Evolutionary conservation across 2,329 filamentous ascomycete genomes (phyloP).

Genomic region (Fusarium sp.): DNA sequence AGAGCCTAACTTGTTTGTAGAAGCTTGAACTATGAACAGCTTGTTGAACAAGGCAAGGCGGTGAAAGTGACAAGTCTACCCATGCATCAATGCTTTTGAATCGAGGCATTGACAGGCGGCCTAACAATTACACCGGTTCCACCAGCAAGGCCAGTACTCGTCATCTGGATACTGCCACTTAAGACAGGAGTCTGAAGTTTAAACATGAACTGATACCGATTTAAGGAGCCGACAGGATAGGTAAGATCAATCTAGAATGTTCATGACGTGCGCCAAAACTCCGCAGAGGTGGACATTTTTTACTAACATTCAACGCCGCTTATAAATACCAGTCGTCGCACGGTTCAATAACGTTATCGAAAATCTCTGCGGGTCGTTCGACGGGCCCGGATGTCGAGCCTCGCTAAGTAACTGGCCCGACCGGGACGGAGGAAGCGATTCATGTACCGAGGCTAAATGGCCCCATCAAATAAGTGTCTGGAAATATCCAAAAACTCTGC

Average conservation of each 20-base stretch:
- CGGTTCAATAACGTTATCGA: conserved; percentile 10
- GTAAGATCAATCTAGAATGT: no score
- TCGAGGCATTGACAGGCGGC: neutral
- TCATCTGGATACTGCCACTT: no score
- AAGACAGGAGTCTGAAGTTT: no score
- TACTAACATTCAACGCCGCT: neutral
- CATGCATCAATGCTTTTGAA: neutral
- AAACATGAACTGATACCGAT: no score
- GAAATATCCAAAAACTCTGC: no score
- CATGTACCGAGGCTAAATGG: conserved; percentile 21
- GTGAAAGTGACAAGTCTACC: neutral
- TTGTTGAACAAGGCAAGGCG: neutral
- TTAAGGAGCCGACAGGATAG: no score
- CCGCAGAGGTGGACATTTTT: neutral
- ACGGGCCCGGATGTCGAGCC: neutral
- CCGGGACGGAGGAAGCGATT: conserved; percentile 2
- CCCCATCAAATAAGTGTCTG: no score
- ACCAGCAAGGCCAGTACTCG: no score
- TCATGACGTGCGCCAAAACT: neutral
- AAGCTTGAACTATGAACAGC: neutral
- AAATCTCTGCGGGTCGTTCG: neutral
- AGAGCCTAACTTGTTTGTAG: no score
- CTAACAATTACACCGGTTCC: neutral
- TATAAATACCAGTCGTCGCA: conserved; percentile 14
- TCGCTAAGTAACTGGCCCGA: conserved; percentile 14